A percentile compares a stretch with the other conserved stretches of the same genome.
Evolutionary conservation across 1,284 basidiomycete genomes (phyloP).

Genomic region (Agaricales sp.): DNA sequence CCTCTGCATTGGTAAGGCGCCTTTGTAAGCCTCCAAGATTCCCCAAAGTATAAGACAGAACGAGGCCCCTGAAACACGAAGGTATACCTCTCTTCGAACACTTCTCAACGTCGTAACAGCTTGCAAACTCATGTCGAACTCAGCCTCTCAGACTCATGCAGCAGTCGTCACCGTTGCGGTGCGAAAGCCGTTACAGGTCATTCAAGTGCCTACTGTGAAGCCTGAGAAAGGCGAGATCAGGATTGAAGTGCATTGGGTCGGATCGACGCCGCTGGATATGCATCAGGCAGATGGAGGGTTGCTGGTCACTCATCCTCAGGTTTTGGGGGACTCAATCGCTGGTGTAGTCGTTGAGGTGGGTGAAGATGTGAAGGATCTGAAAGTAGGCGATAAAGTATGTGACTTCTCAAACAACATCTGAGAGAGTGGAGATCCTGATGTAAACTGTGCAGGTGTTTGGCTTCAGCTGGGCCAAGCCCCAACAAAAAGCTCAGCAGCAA

Average conservation of each 20-base stretch:
- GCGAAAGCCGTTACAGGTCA: neutral
- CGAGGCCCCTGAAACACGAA: too few relatives aligned
- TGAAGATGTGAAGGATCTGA: neutral
- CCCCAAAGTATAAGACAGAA: too few relatives aligned
- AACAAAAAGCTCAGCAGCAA: neutral
- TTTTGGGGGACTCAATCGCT: neutral
- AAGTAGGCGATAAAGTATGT: neutral
- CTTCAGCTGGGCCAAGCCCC: neutral
- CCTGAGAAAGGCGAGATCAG: conserved; percentile 11
- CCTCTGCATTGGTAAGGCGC: too few relatives aligned
- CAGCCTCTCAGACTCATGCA: too few relatives aligned
- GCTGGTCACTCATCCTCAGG: neutral
- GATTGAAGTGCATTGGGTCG: neutral
- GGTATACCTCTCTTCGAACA: too few relatives aligned
- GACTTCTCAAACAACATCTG: neutral
- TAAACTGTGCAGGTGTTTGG: neutral
- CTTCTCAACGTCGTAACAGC: too few relatives aligned
- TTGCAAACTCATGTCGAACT: too few relatives aligned
- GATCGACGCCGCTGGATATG: neutral
- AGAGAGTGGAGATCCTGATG: neutral
- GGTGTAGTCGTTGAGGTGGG: conserved; percentile 1
- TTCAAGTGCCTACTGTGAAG: neutral
- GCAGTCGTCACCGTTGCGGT: neutral
- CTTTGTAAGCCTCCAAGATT: too few relatives aligned
- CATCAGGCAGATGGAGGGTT: neutral